Evolutionary conservation across 2,329 filamentous ascomycete species (phyloP).

Genomic region (Colletotrichum sublineola): DNA sequence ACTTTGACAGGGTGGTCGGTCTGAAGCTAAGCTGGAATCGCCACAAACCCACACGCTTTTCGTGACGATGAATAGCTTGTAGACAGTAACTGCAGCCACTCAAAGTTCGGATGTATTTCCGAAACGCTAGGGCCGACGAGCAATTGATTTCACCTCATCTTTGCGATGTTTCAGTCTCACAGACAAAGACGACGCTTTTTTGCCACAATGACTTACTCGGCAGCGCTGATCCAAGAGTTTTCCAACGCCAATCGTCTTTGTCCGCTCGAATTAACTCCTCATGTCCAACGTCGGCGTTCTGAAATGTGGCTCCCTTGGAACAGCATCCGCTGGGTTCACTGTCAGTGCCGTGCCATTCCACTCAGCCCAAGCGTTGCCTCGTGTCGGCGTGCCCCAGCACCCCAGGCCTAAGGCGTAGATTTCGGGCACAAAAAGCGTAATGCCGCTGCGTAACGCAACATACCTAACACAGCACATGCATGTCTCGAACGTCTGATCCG

Average conservation of each 20-base stretch:
- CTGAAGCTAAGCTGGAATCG: conserved; percentile 28
- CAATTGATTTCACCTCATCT: conserved; percentile 40
- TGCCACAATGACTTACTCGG: conserved; percentile 27
- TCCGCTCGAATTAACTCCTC: conserved; percentile 16
- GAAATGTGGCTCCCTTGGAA: conserved; percentile 1
- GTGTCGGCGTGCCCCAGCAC: conserved; percentile 15
- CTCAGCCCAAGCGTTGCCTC: conserved; percentile 9
- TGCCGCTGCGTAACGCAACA: conserved; percentile 4
- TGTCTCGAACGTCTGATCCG: conserved; percentile 33
- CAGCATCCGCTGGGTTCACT: neutral
- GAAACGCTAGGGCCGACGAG: conserved; percentile 27
- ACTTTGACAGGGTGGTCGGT: conserved; percentile 6
- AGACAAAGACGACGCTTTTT: conserved; percentile 42
- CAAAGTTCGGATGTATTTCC: conserved; percentile 28
- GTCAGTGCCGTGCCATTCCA: conserved; percentile 28
- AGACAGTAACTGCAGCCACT: conserved; percentile 26
- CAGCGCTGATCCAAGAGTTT: conserved; percentile 28
- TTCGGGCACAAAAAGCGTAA: conserved; percentile 21
- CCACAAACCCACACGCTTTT: neutral
- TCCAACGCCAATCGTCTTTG: conserved; percentile 25
- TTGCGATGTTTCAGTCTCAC: conserved; percentile 38
- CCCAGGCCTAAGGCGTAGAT: neutral
- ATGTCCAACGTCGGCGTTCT: conserved; percentile 14
- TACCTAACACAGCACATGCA: conserved; percentile 18
- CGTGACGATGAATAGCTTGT: conserved; percentile 19